Conservation (phyloP, 306 rosid genomes). For the Trichosanthes cucumerina region DNA sequence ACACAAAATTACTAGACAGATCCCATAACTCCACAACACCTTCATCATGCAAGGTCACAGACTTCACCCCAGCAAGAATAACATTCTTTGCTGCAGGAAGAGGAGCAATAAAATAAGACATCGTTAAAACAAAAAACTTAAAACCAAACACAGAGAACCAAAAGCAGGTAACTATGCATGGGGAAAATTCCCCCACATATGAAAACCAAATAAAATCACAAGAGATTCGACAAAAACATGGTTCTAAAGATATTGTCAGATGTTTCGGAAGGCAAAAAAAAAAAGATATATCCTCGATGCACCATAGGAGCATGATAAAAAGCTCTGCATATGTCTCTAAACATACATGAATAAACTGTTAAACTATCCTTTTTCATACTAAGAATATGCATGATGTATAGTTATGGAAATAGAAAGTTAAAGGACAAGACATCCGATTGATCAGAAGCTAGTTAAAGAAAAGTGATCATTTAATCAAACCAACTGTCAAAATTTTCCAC, state of each 20-base stretch:
- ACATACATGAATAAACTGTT: neutral
- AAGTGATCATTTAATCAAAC: neutral
- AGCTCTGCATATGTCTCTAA: neutral
- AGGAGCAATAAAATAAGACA: neutral
- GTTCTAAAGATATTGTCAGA: neutral
- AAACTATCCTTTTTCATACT: neutral
- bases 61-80: slow-evolving; percentile 84
- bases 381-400: neutral
- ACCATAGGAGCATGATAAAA: neutral
- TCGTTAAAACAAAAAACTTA: slow-evolving; percentile 12
- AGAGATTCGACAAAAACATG: neutral
- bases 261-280: neutral
- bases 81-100: slow-evolving; percentile 80
- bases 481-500: neutral
- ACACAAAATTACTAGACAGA: slow-evolving; percentile 63
- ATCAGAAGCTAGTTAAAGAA: neutral
- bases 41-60: slow-evolving; percentile 87
- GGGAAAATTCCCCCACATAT: neutral
- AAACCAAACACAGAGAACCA: neutral
- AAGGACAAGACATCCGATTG: neutral
- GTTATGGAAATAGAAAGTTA: neutral
- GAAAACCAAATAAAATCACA: neutral
- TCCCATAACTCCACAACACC: slow-evolving; percentile 74
- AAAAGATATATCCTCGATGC: neutral
- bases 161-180: neutral